Evolutionary conservation across 1,284 basidiomycete genomes (phyloP), one percentile per base, ranked within the genome.

Genomic region (Ustilago vetiveriae): DNA sequence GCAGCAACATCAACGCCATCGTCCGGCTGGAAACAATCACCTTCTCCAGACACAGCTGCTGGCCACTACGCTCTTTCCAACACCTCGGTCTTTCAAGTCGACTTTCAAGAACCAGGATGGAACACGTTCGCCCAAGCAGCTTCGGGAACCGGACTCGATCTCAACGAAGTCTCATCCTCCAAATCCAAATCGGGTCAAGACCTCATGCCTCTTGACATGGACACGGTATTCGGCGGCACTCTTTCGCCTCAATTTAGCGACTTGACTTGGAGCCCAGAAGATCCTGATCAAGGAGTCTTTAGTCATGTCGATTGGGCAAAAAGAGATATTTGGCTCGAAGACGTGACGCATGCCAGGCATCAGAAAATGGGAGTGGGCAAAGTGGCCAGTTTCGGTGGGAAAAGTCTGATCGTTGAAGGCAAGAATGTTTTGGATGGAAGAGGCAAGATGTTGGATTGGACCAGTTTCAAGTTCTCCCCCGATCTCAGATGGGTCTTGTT

Each of bases 221-320:
- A 78, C 36, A 57, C 43, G 6, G 53, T 72, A 24, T 72, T 75
- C 39, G 58, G 73, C 35, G 74, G 72, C 33, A 76, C 75, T 4
- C 59, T 56, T 21, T 47, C 42, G 6, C 43, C 75, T 23, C 71
- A 55, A 26, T 40, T 46, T 14, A 47, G 53, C 40, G 60, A 74
- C 11, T 39, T 73, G 5, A 55, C 41, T n/a, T 75, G 53, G 60
- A 54, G 40, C 42, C 40, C 59, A 19, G 68, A 67, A 30, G 77
- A 78, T 36, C 74, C 74, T 2, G 77, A 79, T 48, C 62, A 70
- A 27, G 77, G 77, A 17, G 77, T 79, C n/a, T 79, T 79, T 41
- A 66, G 63, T 19, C 56, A 72, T 29, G 67, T 72, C 36, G 67
- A 77, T 32, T 67, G 65, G 51, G 22, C 36, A 14, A 53, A 47